Conservation (phyloP, 2,329 filamentous ascomycete species). For the Paecilomyces sp. region DNA sequence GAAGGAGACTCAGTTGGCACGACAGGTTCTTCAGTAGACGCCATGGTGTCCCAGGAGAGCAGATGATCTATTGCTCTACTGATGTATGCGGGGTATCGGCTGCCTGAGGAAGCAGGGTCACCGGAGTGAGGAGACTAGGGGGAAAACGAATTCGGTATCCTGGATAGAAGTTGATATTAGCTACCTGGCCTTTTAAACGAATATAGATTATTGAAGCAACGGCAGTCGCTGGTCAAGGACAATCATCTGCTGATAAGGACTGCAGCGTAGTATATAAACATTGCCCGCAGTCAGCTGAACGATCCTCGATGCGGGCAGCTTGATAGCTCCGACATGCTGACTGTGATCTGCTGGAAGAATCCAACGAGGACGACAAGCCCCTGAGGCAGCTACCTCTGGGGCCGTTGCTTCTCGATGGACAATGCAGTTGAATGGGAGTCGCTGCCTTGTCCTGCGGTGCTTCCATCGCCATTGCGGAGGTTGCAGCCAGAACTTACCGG, state of each 20-base stretch:
- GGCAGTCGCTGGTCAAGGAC: not conserved
- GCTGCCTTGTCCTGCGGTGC: not conserved
- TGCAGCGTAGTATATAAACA: not conserved
- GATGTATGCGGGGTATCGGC: not conserved
- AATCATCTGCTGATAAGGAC: not conserved
- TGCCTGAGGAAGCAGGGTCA: not conserved
- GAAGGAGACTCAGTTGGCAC: slow-evolving; percentile 6
- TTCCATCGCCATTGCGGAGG: not conserved
- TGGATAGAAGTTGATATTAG: not conserved
- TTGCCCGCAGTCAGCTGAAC: not conserved
- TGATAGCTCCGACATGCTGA: not conserved
- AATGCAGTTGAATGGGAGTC: not conserved
- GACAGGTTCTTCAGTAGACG: not conserved
- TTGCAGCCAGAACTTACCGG: not conserved
- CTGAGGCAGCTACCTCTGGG: not conserved
- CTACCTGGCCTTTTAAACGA: not conserved
- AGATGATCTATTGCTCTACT: not conserved
- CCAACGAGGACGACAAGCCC: not conserved
- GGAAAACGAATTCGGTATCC: not conserved
- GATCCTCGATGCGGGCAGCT: not conserved
- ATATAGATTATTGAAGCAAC: not conserved
- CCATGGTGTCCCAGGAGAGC: slow-evolving; percentile 1
- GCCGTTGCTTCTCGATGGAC: not conserved
- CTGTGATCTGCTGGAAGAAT: not conserved
- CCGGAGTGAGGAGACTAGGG: not conserved